Percentiles rank a stretch among this genome's conserved stretches.
Conservation (phyloP, 208 protist genomes). For the Acanthamoeba royreba region DNA sequence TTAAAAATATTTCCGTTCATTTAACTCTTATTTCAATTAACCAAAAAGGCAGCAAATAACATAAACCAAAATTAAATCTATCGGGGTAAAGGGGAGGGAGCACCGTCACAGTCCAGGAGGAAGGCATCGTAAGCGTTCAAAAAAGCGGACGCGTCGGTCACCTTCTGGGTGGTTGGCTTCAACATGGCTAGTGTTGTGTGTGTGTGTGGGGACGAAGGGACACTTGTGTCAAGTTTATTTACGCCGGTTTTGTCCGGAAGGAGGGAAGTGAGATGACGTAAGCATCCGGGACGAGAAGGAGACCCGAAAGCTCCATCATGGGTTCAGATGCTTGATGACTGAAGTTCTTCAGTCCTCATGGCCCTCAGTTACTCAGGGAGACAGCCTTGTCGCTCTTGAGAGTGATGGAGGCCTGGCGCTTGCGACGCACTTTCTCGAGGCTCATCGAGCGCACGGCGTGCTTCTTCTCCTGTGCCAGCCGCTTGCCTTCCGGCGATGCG, state of each 20-base stretch:
- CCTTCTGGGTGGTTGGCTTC: neutral
- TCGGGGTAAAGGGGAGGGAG: too few species aligned
- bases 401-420: neutral
- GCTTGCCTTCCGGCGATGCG: neutral
- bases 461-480: neutral
- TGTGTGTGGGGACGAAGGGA: too few species aligned
- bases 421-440: neutral
- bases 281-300: too few species aligned
- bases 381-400: neutral
- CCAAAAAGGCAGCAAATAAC: neutral
- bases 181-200: too few species aligned
- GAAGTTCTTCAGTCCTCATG: too few species aligned
- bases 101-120: slow-evolving; percentile 75
- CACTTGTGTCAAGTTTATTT: too few species aligned
- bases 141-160: slow-evolving; percentile 2
- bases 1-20: neutral
- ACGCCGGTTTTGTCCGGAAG: too few species aligned
- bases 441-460: neutral
- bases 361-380: too few species aligned
- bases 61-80: neutral
- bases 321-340: too few species aligned
- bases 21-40: neutral
- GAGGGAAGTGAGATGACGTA: too few species aligned
- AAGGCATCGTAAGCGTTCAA: slow-evolving; percentile 51
- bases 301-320: too few species aligned